Conservation (phyloP, 441 rosid species). For the Bocquillonia castaneifolia region DNA sequence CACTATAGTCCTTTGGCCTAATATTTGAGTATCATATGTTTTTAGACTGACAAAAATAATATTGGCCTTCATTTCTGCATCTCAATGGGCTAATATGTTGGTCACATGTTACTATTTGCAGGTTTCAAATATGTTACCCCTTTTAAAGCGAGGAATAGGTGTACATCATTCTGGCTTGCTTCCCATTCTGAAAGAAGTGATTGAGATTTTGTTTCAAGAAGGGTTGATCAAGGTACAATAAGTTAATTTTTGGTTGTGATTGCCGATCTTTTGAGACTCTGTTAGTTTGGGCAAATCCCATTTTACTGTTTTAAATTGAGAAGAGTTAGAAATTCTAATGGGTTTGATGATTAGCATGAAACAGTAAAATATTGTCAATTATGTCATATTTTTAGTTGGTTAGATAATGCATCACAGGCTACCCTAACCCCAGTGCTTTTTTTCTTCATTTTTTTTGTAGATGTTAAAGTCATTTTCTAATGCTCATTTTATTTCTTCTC, state of each 20-base stretch:
- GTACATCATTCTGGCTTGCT: constrained; percentile 99
- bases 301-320: not conserved
- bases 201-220: constrained; percentile 95
- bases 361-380: no score
- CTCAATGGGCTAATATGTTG: not conserved
- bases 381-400: not conserved
- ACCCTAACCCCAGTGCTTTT: not conserved
- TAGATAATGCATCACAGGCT: not conserved
- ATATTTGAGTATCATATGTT: not conserved
- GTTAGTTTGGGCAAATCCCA: not conserved
- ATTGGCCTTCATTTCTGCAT: not conserved
- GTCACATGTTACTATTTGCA: constrained; percentile 24
- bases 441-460: not conserved
- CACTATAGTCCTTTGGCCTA: not conserved
- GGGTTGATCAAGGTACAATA: constrained; percentile 78
- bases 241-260: constrained; percentile 7
- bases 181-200: constrained; percentile 96
- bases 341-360: not conserved
- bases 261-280: not conserved
- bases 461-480: not conserved
- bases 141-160: constrained; percentile 94
- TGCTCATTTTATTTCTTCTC: not conserved
- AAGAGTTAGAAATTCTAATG: not conserved
- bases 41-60: not conserved
- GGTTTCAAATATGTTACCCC: constrained; percentile 94